phyloP scores from a whole-genome alignment of 805 yeast species.

The Danielia oregonensis region DNA sequence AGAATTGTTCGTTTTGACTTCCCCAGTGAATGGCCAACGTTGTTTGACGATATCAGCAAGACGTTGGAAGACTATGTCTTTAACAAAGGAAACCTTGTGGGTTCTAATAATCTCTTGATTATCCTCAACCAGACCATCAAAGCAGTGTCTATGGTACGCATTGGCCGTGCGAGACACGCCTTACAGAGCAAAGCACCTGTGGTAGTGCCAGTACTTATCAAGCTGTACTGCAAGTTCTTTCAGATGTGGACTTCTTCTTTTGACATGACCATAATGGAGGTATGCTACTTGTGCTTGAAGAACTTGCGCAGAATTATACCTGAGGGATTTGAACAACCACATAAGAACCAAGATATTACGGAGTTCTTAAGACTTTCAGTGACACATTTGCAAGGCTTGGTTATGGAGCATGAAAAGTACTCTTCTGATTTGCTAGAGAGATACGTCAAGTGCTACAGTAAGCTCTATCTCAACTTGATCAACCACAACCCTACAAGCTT shows the following conservation, averaged over 20 bases:
- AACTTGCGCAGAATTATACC: conserved; percentile 67
- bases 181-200: conserved; percentile 69
- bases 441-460: conserved; percentile 70
- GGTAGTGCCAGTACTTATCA: conserved; percentile 55
- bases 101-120: conserved; percentile 58
- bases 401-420: conserved; percentile 49
- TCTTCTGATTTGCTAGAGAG: conserved; percentile 55
- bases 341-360: conserved; percentile 51
- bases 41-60: conserved; percentile 62
- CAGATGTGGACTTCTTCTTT: conserved; percentile 55
- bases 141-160: conserved; percentile 66
- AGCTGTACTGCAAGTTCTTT: conserved; percentile 57
- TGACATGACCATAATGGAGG: conserved; percentile 58
- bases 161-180: conserved; percentile 78
- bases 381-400: conserved; percentile 56
- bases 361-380: conserved; percentile 59
- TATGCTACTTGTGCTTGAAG: conserved; percentile 76
- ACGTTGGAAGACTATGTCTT: conserved; percentile 43
- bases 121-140: conserved; percentile 79
- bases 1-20: conserved; percentile 79
- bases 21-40: conserved; percentile 79
- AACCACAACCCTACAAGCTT: conserved; percentile 66
- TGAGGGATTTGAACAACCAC: conserved; percentile 72
- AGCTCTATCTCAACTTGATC: conserved; percentile 61
- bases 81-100: conserved; percentile 42